phyloP scores from a whole-genome alignment of 371 early-diverging fungal genomes.

The Blakeslea trispora region DNA sequence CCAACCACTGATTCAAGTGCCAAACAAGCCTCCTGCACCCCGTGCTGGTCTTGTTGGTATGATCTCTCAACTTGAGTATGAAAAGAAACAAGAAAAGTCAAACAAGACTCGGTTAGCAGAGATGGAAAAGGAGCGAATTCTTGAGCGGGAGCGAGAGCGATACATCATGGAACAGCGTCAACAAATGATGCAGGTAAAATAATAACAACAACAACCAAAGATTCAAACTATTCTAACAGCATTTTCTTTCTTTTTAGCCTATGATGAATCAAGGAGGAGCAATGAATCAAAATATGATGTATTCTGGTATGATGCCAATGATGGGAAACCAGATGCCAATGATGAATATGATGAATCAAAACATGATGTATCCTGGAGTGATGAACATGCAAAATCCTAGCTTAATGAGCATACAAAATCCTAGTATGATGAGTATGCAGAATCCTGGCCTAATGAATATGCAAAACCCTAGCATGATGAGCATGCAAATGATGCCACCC shows the following conservation, averaged over 20 bases:
- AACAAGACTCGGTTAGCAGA: slow-evolving; percentile 26
- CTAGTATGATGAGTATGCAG: slow-evolving; percentile 29
- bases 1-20: slow-evolving; percentile 45
- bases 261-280: slow-evolving; percentile 15
- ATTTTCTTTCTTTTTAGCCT: slow-evolving; percentile 8
- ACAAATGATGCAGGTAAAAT: slow-evolving; percentile 22
- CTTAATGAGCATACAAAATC: slow-evolving; percentile 29
- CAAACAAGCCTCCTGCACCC: slow-evolving; percentile 41
- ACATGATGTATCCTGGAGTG: slow-evolving; percentile 44
- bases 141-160: slow-evolving; percentile 33
- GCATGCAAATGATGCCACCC: slow-evolving; percentile 19
- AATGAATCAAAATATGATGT: slow-evolving; percentile 34
- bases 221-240: not conserved
- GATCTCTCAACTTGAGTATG: slow-evolving; percentile 50
- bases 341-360: slow-evolving; percentile 26
- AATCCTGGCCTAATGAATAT: slow-evolving; percentile 32
- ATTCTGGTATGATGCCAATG: slow-evolving; percentile 38
- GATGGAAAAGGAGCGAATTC: slow-evolving; percentile 29
- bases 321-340: slow-evolving; percentile 38
- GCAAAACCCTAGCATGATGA: slow-evolving; percentile 22
- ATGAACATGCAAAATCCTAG: slow-evolving; percentile 29
- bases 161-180: slow-evolving; percentile 36
- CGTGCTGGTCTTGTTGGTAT: slow-evolving; percentile 48
- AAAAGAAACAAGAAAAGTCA: slow-evolving; percentile 37
- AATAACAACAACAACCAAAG: too few species aligned